Base-by-base conservation (phyloP, 306 rosid genomes). In the Adenanthera pavonina region DNA sequence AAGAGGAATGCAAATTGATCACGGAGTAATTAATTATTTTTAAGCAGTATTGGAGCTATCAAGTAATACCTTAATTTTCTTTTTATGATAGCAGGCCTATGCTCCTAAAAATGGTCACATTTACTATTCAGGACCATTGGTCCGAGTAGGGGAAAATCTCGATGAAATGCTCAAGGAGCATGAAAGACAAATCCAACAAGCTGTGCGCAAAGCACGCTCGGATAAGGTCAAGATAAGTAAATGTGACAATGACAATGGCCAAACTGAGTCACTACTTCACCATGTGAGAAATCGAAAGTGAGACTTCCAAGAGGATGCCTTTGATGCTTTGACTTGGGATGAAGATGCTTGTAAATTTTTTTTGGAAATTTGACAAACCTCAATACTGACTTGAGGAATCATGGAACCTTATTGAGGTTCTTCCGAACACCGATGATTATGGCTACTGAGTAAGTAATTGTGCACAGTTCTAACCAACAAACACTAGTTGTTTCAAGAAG, bases 91-190 rank as follows among this genome's bases (percentile, higher is more conserved):
- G 73, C 90, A 94, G 96, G 87, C 84, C 30, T 75, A 53, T 68
- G 82, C 72, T 84, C 52, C 83, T 17, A 87, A 87, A 87, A 91
- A 85, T 86, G 74, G 76, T 52, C 84, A 89, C 75, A 79, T 88
- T 34, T 89, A 92, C 83, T 91, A 86, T 88, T 92, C 98, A 20
- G 97, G 98, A 72, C 98, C 94, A 9, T 78, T 91, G 84, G 72
- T 94, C 78, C 88, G 91, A 59, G 85, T 84, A 8, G 96, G 87
- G 20, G 93, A 90, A 80, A 85, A 89, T 84, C 83, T 92, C 12
- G 97, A 91, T 77, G 96, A 92, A 77, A 89, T 92, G 92, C 95
- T 92, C 11, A 92, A 89, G 87, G 93, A 92, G 86, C 94, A 92
- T 13, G 97, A 94, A 86, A 92, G 85, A 82, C 89, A 89, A 87